phyloP scores from a whole-genome alignment of 2,329 filamentous ascomycete species.

The Dothideomycetes sp. region DNA sequence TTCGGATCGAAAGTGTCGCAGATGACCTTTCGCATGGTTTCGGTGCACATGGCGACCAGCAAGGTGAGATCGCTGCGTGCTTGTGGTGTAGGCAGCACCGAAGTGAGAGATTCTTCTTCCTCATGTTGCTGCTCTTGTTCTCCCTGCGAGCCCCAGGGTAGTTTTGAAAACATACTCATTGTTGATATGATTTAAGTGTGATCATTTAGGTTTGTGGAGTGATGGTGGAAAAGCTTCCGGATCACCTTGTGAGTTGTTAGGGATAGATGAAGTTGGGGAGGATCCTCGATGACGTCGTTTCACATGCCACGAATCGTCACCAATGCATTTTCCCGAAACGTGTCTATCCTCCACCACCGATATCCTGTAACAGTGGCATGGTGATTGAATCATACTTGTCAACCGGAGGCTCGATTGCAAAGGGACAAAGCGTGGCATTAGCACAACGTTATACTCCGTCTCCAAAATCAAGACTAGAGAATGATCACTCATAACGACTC shows the following conservation, averaged over 20 bases:
- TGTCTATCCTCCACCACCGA: no score
- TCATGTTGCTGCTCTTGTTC: slow-evolving; percentile 14
- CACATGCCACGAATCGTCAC: slow-evolving; percentile 4
- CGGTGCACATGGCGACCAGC: slow-evolving; percentile 38
- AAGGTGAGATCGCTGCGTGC: slow-evolving; percentile 37
- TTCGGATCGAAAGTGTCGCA: slow-evolving; percentile 34
- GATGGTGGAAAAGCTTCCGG: slow-evolving; percentile 1
- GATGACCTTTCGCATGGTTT: slow-evolving; percentile 37
- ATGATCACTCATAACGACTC: no score
- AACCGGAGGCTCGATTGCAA: no score
- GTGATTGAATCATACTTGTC: no score
- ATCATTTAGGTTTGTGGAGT: not conserved
- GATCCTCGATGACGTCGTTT: slow-evolving; percentile 3
- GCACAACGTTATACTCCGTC: no score
- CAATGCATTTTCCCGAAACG: no score
- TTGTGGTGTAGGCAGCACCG: slow-evolving; percentile 34
- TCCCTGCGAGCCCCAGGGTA: slow-evolving; percentile 10
- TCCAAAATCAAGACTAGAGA: no score
- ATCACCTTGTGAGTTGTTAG: not conserved
- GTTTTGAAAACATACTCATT: slow-evolving; percentile 14
- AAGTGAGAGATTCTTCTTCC: slow-evolving; percentile 34
- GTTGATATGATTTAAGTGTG: not conserved
- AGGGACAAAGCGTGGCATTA: no score
- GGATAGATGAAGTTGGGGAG: not conserved
- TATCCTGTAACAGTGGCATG: no score